A percentile compares a stretch with the other conserved stretches of the same genome.
These are phyloP conservation scores for Aureobasidium sp. DNA, from an alignment of 2,329 filamentous ascomycete genomes.

Conservation along the genomic window DNA sequence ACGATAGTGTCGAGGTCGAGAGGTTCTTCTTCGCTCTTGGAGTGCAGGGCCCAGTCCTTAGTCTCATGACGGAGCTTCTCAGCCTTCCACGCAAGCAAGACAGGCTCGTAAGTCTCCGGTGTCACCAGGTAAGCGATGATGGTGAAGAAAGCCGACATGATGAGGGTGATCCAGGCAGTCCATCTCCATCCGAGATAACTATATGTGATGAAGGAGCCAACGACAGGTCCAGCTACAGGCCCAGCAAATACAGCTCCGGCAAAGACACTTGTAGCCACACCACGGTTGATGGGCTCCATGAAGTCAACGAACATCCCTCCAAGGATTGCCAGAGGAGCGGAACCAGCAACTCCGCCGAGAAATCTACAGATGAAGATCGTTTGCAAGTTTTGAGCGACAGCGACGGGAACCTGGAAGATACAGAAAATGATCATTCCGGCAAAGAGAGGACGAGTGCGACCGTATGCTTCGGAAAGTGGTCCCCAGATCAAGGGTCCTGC, in stretches of 20 bases:
- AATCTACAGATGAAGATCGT: constrained; percentile 47
- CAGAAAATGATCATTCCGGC: constrained; percentile 40
- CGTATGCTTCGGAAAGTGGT: constrained; percentile 50
- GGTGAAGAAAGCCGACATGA: constrained; percentile 35
- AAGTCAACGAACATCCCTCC: constrained; percentile 39
- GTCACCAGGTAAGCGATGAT: constrained; percentile 34
- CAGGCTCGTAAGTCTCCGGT: constrained; percentile 42
- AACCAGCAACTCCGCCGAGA: constrained; percentile 43
- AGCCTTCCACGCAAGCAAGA: constrained; percentile 40
- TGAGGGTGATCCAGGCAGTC: constrained; percentile 16
- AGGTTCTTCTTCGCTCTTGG: constrained; percentile 19
- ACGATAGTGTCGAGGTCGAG: constrained; percentile 1
- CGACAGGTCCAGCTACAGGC: constrained; percentile 19
- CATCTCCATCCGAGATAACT: constrained; percentile 24
- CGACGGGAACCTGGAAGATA: constrained; percentile 46
- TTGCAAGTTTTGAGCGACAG: constrained; percentile 42
- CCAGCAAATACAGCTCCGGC: constrained; percentile 24
- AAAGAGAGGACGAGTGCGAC: constrained; percentile 41
- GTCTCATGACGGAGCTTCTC: constrained; percentile 38
- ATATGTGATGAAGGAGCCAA: constrained; percentile 21
- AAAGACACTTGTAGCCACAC: constrained; percentile 24
- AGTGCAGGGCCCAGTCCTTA: constrained; percentile 39
- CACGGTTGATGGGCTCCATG: constrained; percentile 36
- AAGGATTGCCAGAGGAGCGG: constrained; percentile 40
- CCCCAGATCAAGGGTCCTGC: constrained; percentile 30